These are phyloP conservation scores for Persicaria tinctoria DNA, from an alignment of 148 eudicot genomes.

Conservation along the genomic window DNA sequence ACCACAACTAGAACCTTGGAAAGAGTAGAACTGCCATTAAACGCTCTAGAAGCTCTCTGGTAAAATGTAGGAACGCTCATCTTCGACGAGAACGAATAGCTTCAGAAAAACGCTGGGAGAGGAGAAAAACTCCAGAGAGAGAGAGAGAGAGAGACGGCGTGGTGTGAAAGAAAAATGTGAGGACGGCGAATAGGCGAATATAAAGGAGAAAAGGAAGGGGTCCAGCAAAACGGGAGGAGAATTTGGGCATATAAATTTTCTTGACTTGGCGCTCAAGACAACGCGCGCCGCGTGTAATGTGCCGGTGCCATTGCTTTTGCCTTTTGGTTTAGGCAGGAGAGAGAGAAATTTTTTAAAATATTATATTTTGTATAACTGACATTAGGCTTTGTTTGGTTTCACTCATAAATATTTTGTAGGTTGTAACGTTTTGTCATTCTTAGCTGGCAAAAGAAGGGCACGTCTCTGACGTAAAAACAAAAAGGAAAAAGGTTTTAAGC, in stretches of 20 bases:
- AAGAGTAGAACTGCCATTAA: conserved; percentile 4
- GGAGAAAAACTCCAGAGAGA: not conserved
- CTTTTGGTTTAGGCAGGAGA: not conserved
- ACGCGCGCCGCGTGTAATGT: conserved; percentile 9
- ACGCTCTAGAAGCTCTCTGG: conserved; percentile 2
- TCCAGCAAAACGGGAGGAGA: conserved; percentile 3
- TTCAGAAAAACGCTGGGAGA: not conserved
- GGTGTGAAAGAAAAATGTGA: not conserved
- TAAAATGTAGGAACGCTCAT: not conserved
- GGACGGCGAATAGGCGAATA: not conserved
- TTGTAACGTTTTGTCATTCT: not conserved
- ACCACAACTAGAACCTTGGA: conserved; percentile 12
- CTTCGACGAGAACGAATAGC: not conserved
- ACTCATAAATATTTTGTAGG: not conserved
- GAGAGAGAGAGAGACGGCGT: not conserved
- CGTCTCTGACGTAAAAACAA: too few relatives aligned
- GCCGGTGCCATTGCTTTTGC: not conserved
- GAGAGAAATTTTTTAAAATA: too few relatives aligned
- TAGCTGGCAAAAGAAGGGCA: conserved; percentile 1
- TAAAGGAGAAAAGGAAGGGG: not conserved
- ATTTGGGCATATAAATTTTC: conserved; percentile 5
- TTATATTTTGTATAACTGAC: not conserved
- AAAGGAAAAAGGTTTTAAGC: too few relatives aligned
- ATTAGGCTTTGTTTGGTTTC: not conserved
- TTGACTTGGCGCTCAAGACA: conserved; percentile 11